A percentile compares a stretch with the other conserved stretches of the same genome.
Evolutionary conservation across 1,284 basidiomycete species (phyloP).

Genomic region (Fomitopsis palustris): DNA sequence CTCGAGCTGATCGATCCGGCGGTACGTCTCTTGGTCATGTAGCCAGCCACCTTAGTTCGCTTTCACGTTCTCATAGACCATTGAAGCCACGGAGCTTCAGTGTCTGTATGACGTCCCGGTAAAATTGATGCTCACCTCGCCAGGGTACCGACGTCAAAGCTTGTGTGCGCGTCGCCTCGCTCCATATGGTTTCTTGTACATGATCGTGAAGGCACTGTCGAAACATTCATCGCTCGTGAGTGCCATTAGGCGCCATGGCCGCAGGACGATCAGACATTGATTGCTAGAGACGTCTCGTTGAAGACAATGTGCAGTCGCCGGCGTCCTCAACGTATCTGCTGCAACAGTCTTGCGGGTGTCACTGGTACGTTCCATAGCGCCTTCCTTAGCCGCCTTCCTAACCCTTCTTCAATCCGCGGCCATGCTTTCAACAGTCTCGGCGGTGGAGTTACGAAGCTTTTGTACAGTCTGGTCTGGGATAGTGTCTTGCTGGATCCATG

Average conservation of each 20-base stretch:
- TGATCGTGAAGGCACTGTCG: neutral
- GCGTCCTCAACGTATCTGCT: neutral
- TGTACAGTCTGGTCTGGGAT: neutral
- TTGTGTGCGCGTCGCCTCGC: neutral
- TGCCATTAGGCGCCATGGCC: neutral
- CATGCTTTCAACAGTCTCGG: neutral
- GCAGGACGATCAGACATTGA: neutral
- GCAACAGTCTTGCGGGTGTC: neutral
- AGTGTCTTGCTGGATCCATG: neutral
- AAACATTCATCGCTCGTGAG: neutral
- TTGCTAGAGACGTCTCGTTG: neutral
- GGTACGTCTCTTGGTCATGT: neutral
- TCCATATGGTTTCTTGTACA: neutral
- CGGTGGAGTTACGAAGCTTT: neutral
- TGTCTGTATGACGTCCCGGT: no score
- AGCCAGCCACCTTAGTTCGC: no score
- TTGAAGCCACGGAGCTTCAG: no score
- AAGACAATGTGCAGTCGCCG: neutral
- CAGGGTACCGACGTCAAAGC: neutral
- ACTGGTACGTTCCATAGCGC: neutral
- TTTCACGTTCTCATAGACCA: no score
- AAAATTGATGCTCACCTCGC: neutral
- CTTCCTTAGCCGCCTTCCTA: neutral
- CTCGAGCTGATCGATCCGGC: neutral
- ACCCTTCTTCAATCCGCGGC: neutral